A percentile compares a stretch with the other conserved stretches of the same genome.
These are phyloP conservation scores for Pisolithus sp. DNA, from an alignment of 768 basidiomycete genomes.

Conservation along the genomic window DNA sequence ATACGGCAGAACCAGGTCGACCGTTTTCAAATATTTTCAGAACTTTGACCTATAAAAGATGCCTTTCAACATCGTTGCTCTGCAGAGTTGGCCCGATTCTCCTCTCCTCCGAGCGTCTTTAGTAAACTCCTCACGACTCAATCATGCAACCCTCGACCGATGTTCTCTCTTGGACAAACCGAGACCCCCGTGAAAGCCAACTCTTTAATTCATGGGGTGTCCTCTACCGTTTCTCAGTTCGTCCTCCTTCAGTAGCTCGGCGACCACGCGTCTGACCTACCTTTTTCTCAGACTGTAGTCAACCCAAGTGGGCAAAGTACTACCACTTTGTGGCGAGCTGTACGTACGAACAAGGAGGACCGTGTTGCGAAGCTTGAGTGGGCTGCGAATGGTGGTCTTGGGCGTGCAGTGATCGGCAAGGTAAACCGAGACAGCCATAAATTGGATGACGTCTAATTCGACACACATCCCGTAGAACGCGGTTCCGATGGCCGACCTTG, in stretches of 20 bases:
- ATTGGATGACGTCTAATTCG: constrained; percentile 19
- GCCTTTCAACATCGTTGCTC: constrained; percentile 7
- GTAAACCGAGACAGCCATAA: constrained; percentile 31
- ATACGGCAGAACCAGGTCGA: constrained; percentile 42
- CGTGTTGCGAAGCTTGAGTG: constrained; percentile 85
- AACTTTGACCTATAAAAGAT: constrained; percentile 52
- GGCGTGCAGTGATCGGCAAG: constrained; percentile 82
- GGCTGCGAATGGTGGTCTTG: constrained; percentile 76
- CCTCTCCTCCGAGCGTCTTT: constrained; percentile 26
- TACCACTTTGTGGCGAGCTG: constrained; percentile 75
- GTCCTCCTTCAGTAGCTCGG: constrained; percentile 10
- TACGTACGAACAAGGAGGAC: constrained; percentile 81
- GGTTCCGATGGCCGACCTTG: constrained; percentile 78
- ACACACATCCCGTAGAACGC: constrained; percentile 47
- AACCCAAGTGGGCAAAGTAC: constrained; percentile 58
- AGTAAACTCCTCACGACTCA: constrained; percentile 26
- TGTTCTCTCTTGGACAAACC: constrained; percentile 81
- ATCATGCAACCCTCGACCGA: constrained; percentile 53
- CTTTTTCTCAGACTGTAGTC: constrained; percentile 49
- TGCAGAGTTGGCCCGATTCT: constrained; percentile 21
- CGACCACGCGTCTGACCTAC: constrained; percentile 19
- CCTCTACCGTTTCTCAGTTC: constrained; percentile 74
- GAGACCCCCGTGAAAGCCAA: constrained; percentile 77
- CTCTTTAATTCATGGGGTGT: constrained; percentile 80
- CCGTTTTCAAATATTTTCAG: constrained; percentile 41